These are phyloP conservation scores for Irpex sp. DNA, from an alignment of 1,284 basidiomycete genomes.

Conservation along the genomic window DNA sequence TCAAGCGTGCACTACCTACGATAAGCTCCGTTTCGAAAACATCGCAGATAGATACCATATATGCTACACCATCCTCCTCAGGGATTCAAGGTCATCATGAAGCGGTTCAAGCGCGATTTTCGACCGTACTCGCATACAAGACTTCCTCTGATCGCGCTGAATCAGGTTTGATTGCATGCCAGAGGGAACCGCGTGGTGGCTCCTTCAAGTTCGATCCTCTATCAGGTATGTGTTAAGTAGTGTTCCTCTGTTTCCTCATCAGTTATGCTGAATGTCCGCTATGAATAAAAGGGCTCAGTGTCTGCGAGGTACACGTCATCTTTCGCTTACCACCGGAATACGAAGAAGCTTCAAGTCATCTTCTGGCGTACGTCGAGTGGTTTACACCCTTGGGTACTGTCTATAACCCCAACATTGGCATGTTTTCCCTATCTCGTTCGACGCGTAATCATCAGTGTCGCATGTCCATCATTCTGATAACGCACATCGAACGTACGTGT, in stretches of 20 bases:
- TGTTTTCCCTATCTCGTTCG: conserved; percentile 14
- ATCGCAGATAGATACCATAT: background rate
- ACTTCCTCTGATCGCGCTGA: background rate
- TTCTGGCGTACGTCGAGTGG: conserved; percentile 22
- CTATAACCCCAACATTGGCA: conserved; percentile 6
- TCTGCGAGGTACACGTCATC: conserved; percentile 14
- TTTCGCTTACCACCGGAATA: conserved; percentile 7
- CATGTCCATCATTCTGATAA: conserved; percentile 15
- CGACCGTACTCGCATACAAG: conserved; percentile 2
- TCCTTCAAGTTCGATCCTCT: background rate
- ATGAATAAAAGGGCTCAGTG: conserved; percentile 9
- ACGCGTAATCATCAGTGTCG: conserved; percentile 7
- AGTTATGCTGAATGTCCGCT: background rate
- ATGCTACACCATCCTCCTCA: background rate
- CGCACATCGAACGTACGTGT: conserved; percentile 11
- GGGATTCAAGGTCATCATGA: background rate
- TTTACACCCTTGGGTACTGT: conserved; percentile 14
- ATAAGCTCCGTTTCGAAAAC: conserved; percentile 3
- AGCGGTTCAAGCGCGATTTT: background rate
- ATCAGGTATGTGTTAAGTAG: conserved; percentile 1
- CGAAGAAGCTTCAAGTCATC: background rate
- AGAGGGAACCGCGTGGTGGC: background rate
- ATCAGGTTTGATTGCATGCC: background rate
- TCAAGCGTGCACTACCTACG: conserved; percentile 1
- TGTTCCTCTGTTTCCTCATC: background rate